Percentiles rank a stretch among this genome's conserved stretches.
These are phyloP conservation scores for Naganishia antarctica DNA, from an alignment of 768 basidiomycete genomes.

Conservation along the genomic window DNA sequence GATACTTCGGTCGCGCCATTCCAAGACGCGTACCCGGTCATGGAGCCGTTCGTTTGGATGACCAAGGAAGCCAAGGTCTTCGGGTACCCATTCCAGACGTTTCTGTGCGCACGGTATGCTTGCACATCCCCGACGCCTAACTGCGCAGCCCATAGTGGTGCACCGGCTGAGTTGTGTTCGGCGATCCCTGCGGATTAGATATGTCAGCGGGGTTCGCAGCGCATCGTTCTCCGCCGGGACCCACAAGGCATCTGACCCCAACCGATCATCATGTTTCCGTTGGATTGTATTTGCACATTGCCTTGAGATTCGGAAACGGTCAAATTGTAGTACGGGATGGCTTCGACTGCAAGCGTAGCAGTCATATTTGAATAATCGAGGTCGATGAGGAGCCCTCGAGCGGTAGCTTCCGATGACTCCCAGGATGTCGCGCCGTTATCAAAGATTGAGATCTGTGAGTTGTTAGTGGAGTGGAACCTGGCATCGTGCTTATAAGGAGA, in stretches of 20 bases:
- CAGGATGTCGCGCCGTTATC: constrained; percentile 41
- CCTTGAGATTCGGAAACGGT: constrained; percentile 34
- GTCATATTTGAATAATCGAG: constrained; percentile 33
- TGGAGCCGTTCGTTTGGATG: constrained; percentile 19
- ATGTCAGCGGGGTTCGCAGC: too few species aligned
- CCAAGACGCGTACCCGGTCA: constrained; percentile 36
- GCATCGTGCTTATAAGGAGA: constrained; percentile 27
- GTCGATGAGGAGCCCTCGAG: constrained; percentile 38
- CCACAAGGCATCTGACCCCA: constrained; percentile 36
- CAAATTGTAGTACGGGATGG: constrained; percentile 20
- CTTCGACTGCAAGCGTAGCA: constrained; percentile 26
- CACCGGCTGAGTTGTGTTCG: constrained; percentile 32
- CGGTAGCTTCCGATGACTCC: constrained; percentile 27
- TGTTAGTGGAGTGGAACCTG: constrained; percentile 21
- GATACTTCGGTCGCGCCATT: constrained; percentile 41
- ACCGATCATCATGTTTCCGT: constrained; percentile 33
- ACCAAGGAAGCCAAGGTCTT: constrained; percentile 28
- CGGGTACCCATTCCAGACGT: constrained; percentile 28
- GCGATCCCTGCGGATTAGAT: constrained; percentile 15
- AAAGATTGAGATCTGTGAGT: constrained; percentile 34
- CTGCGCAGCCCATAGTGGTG: constrained; percentile 31
- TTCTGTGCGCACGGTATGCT: constrained; percentile 35
- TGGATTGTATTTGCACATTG: constrained; percentile 24
- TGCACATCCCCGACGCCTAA: constrained; percentile 36
- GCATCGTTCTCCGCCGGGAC: neutral